Conservation (phyloP, 345 rosid species). For the Acer campestre region DNA sequence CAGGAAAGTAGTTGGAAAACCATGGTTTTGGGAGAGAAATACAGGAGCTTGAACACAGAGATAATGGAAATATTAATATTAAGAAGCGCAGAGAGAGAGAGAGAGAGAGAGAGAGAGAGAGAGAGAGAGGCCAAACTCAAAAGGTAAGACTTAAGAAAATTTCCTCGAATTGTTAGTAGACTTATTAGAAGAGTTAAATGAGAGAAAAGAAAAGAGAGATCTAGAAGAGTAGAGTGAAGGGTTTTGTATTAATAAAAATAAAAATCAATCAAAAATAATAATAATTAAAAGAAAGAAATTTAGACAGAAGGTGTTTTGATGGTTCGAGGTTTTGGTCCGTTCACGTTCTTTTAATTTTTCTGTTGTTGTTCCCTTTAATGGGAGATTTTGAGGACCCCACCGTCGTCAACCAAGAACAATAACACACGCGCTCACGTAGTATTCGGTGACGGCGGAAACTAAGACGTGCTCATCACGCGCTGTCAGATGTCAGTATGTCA, state of each 20-base stretch:
- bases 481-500: not conserved
- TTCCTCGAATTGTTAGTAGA: too few relatives aligned
- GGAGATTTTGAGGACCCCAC: conserved; percentile 1
- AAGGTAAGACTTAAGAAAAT: not conserved
- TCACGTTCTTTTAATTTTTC: not conserved
- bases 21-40: conserved; percentile 1
- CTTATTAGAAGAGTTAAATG: not conserved
- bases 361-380: not conserved
- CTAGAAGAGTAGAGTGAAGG: conserved; percentile 19
- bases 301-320: not conserved
- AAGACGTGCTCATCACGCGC: not conserved
- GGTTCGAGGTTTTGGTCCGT: not conserved
- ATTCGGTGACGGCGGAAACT: not conserved
- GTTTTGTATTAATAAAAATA: not conserved
- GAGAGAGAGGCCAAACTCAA: not conserved
- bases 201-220: not conserved
- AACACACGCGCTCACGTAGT: not conserved
- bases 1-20: conserved; percentile 13
- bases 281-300: too few relatives aligned
- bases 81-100: not conserved
- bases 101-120: too few relatives aligned
- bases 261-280: too few relatives aligned
- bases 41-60: not conserved
- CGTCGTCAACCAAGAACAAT: not conserved
- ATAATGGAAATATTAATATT: too few relatives aligned